These are phyloP conservation scores for Cryphonectria naterciae DNA, from an alignment of 2,329 filamentous ascomycete species.

Conservation along the genomic window DNA sequence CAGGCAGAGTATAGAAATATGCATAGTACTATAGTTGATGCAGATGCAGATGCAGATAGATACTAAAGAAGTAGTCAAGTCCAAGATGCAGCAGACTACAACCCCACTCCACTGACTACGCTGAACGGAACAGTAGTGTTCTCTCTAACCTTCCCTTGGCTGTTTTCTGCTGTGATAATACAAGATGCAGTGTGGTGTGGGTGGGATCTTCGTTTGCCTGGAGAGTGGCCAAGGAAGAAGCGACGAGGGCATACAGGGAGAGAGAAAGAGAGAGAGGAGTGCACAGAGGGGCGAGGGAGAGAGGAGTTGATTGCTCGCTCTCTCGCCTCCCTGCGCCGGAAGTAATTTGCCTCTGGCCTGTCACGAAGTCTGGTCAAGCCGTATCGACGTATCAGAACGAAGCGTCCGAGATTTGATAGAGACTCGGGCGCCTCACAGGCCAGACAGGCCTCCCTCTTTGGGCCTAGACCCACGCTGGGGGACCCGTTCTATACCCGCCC, in stretches of 20 bases:
- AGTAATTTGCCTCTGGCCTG: slow-evolving; percentile 10
- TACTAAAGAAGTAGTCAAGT: background rate
- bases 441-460: slow-evolving; percentile 1
- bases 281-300: background rate
- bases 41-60: background rate
- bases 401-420: slow-evolving; percentile 13
- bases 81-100: background rate
- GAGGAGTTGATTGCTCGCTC: background rate
- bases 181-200: background rate
- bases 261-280: background rate
- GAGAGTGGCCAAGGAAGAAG: background rate
- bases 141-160: background rate
- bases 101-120: background rate
- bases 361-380: slow-evolving; percentile 2
- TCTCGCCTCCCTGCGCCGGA: background rate
- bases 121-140: too few relatives aligned
- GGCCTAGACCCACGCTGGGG: background rate
- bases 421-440: slow-evolving; percentile 3
- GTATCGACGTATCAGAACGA: slow-evolving; percentile 6
- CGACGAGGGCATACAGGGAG: background rate
- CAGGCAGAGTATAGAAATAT: background rate
- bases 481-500: background rate
- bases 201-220: background rate
- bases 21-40: background rate
- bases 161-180: background rate